Evolutionary conservation across 352 stramenopile genomes (phyloP).

Genomic region (Pythium grandisporangium): DNA sequence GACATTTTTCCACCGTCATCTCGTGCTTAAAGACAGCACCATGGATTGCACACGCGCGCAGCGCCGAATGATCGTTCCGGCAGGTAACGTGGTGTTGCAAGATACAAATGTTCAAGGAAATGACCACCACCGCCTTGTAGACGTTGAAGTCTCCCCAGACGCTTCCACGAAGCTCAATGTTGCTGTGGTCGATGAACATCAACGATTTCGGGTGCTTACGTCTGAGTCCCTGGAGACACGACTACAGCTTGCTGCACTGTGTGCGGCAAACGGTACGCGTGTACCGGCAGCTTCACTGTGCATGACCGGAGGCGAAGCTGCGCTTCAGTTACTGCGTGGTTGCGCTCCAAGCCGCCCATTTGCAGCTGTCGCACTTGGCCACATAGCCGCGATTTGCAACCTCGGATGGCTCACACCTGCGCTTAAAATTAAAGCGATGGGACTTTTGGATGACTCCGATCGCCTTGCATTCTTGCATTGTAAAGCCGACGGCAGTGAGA

Average conservation of each 20-base stretch:
- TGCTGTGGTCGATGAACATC: slow-evolving; percentile 5
- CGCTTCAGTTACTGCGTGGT: slow-evolving; percentile 7
- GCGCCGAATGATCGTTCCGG: not conserved
- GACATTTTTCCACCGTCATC: slow-evolving; percentile 4
- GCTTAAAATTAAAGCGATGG: not conserved
- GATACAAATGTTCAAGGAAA: slow-evolving; percentile 3
- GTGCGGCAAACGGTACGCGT: slow-evolving; percentile 1
- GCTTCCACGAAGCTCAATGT: slow-evolving; percentile 3
- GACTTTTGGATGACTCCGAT: not conserved
- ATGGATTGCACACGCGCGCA: not conserved
- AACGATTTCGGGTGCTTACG: slow-evolving; percentile 4
- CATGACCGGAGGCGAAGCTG: slow-evolving; percentile 14
- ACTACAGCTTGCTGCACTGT: slow-evolving; percentile 8
- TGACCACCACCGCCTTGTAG: not conserved
- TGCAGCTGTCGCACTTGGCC: slow-evolving; percentile 1
- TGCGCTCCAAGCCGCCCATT: slow-evolving; percentile 8
- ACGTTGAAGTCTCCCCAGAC: slow-evolving; percentile 3
- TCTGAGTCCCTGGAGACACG: slow-evolving; percentile 9
- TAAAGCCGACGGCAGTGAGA: too few species aligned
- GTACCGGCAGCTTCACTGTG: slow-evolving; percentile 2
- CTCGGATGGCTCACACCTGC: not conserved
- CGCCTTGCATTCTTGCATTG: not conserved
- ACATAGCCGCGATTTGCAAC: slow-evolving; percentile 7
- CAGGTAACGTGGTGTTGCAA: not conserved
- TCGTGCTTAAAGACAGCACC: slow-evolving; percentile 2